Evolutionary conservation across 768 basidiomycete genomes (phyloP), one percentile per base, ranked within the genome.

Genomic region (Punctularia strigosozonata): DNA sequence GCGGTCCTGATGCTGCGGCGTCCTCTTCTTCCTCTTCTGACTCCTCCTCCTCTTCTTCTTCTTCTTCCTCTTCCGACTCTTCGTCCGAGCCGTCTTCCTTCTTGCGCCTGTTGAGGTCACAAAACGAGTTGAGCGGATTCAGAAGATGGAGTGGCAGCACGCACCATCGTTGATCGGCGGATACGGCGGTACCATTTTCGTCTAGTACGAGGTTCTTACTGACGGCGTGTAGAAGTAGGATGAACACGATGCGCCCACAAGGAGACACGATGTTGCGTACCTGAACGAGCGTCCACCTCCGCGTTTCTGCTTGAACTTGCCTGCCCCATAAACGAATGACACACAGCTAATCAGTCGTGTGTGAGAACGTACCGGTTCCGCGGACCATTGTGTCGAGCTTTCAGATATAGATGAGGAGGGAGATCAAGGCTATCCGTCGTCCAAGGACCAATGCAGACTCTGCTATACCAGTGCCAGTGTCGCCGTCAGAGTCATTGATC

Each of bases 21-120:
- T 47, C 57, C 3, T 50, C 52, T 2, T 53, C 60, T 10, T 59
- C 63, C 0, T 67, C 68, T 6, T 66, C 65, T 14, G 63, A 53
- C 26, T 65, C 61, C 8, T 65, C 64, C 5, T 66, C 62, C 7
- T 65, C 64, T 2, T 73, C 68, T 2, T 69, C 66, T 0, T 63
- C 60, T 0, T 61, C 66, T 0, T 65, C 64, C 0, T 67, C 67
- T 19, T 61, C 60, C 13, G 53, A 49, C 25, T 60, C 66, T n/a
- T 59, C 61, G 1, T 64, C 64, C 6, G 62, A 59, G 14, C 56
- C 62, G 4, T 64, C 65, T 3, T 60, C 56, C 31, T 55, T 56
- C 33, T 47, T 50, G 36, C 47, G 48, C 30, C n/a, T 6, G 15
- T 38, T 30, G 18, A 47, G 28, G 12, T 12, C 15, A 42, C 41